Conservation (phyloP, 176 grass and related monocot genomes). For the Zea mays region DNA sequence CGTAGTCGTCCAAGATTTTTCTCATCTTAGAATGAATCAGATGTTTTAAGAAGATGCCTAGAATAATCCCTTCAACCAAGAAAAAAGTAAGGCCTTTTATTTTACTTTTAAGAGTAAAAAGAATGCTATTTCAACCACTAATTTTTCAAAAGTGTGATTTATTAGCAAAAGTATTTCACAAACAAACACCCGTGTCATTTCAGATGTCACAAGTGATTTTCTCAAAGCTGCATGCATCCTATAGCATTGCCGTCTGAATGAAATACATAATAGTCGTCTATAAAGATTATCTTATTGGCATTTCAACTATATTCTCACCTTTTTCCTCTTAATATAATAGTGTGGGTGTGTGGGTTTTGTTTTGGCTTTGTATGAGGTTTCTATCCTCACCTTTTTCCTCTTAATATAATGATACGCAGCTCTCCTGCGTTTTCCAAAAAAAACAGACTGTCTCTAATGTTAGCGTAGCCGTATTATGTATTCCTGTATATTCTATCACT, state of each 20-base stretch:
- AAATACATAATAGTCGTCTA: constrained; percentile 11
- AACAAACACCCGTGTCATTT: background rate
- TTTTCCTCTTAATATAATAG: no score
- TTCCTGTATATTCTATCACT: no score
- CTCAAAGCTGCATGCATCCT: background rate
- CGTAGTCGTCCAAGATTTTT: constrained; percentile 30
- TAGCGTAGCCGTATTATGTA: no score
- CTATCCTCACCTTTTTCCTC: no score
- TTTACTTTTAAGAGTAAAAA: background rate
- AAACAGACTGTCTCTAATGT: no score
- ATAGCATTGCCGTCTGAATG: background rate
- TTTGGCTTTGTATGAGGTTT: no score
- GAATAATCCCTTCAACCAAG: background rate
- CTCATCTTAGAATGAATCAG: background rate
- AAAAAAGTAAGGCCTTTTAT: background rate
- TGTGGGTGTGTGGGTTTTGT: no score
- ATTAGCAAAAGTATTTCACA: background rate
- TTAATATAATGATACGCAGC: no score
- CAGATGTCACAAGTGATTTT: background rate
- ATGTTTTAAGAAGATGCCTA: constrained; percentile 30
- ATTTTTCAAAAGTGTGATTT: background rate
- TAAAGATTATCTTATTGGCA: constrained; percentile 17
- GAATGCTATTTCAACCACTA: background rate
- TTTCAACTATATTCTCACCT: constrained; percentile 22
- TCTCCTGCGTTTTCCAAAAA: no score